Conservation (phyloP, 2,329 filamentous ascomycete species). For the Alternaria metachromatica region DNA sequence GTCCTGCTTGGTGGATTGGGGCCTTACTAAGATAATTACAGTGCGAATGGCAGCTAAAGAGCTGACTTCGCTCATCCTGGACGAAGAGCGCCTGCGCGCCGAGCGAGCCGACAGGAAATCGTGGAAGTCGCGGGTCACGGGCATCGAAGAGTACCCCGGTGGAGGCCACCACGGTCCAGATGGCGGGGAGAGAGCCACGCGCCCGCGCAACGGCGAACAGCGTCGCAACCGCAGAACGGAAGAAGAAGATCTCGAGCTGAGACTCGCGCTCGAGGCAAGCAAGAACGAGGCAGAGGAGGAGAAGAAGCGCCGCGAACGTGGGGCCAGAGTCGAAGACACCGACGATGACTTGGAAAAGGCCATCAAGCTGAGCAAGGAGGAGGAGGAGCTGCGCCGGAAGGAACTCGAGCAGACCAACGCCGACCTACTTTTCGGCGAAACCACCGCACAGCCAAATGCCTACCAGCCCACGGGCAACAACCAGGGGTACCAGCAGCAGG, state of each 20-base stretch:
- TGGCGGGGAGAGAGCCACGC: slow-evolving; percentile 49
- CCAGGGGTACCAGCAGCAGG: slow-evolving; percentile 96
- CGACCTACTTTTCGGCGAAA: slow-evolving; percentile 86
- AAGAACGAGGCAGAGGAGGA: slow-evolving; percentile 96
- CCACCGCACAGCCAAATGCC: slow-evolving; percentile 67
- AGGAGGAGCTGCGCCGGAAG: slow-evolving; percentile 85
- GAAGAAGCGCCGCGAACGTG: slow-evolving; percentile 69
- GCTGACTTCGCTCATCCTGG: slow-evolving; percentile 86
- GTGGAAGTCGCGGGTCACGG: slow-evolving; percentile 96
- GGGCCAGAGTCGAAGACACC: slow-evolving; percentile 56
- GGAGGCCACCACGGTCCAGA: slow-evolving; percentile 33
- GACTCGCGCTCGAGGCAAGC: slow-evolving; percentile 90
- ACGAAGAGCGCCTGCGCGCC: slow-evolving; percentile 88
- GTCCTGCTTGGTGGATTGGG: background rate
- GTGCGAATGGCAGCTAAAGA: slow-evolving; percentile 97
- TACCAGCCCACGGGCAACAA: slow-evolving; percentile 89
- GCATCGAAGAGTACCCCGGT: slow-evolving; percentile 80
- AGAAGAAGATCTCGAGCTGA: slow-evolving; percentile 85
- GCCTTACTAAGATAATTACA: slow-evolving; percentile 50
- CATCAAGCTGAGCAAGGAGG: slow-evolving; percentile 91
- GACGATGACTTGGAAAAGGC: slow-evolving; percentile 95
- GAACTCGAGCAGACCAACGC: slow-evolving; percentile 89
- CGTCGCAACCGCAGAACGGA: slow-evolving; percentile 67
- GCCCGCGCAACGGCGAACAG: slow-evolving; percentile 48
- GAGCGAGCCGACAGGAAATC: slow-evolving; percentile 91